These are phyloP conservation scores for Zymoseptoria pseudotritici DNA, from an alignment of 2,329 filamentous ascomycete genomes.

Conservation along the genomic window DNA sequence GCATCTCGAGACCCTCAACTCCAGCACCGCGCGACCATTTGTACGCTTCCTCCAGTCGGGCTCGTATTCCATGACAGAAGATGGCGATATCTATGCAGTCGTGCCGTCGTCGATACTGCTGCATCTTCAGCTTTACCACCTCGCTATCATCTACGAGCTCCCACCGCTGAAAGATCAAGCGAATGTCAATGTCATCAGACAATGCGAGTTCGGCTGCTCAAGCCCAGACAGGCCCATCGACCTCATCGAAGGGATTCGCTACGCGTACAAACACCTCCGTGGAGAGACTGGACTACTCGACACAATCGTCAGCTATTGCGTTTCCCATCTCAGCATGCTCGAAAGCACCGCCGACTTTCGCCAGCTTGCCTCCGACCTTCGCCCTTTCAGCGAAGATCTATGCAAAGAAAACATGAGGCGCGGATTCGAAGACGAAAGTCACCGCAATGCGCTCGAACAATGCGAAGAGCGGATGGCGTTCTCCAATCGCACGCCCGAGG, in stretches of 20 bases:
- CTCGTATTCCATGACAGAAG: conserved; percentile 27
- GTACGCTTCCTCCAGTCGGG: conserved; percentile 38
- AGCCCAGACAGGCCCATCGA: conserved; percentile 33
- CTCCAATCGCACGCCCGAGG: background rate
- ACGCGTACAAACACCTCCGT: conserved; percentile 23
- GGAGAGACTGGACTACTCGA: conserved; percentile 29
- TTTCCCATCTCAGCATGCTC: conserved; percentile 30
- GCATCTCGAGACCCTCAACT: conserved; percentile 33
- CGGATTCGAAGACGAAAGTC: conserved; percentile 36
- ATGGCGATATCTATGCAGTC: conserved; percentile 20
- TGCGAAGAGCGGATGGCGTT: background rate
- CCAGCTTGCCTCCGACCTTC: conserved; percentile 29
- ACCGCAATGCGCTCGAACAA: conserved; percentile 8
- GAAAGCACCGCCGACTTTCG: conserved; percentile 31
- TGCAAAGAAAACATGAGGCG: conserved; percentile 32
- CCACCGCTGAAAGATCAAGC: conserved; percentile 33
- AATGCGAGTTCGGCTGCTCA: conserved; percentile 34
- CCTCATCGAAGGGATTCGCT: conserved; percentile 34
- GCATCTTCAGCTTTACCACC: conserved; percentile 35
- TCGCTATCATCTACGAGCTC: conserved; percentile 36
- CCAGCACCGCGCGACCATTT: conserved; percentile 30
- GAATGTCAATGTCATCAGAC: conserved; percentile 33
- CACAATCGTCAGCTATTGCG: conserved; percentile 38
- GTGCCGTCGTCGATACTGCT: conserved; percentile 31
- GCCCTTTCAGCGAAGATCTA: conserved; percentile 36